Conservation (phyloP, 2,329 filamentous ascomycete genomes). For the Ascochyta rabiei region DNA sequence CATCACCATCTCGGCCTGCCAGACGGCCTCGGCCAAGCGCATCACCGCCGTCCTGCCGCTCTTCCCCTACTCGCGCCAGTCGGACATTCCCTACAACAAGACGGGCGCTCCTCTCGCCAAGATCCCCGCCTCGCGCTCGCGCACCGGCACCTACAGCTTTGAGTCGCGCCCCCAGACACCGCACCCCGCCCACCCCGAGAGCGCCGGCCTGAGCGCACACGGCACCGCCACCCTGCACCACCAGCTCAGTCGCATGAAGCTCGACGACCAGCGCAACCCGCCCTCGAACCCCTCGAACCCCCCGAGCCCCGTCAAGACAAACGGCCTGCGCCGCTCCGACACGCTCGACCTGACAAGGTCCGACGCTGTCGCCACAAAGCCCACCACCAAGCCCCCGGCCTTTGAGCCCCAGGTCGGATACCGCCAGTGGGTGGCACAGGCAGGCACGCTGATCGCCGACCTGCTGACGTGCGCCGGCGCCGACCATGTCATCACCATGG, state of each 20-base stretch:
- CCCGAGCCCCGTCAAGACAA: slow-evolving; percentile 37
- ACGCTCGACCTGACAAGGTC: slow-evolving; percentile 42
- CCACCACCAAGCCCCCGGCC: slow-evolving; percentile 58
- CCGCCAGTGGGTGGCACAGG: slow-evolving; percentile 98
- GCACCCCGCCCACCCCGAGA: slow-evolving; percentile 71
- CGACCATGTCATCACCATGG: slow-evolving; percentile 97
- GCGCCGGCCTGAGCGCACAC: slow-evolving; percentile 64
- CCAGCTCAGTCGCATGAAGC: slow-evolving; percentile 71
- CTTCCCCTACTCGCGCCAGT: slow-evolving; percentile 96
- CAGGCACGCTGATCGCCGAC: slow-evolving; percentile 92
- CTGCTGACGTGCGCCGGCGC: slow-evolving; percentile 93
- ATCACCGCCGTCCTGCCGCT: slow-evolving; percentile 94
- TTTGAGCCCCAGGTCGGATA: slow-evolving; percentile 90
- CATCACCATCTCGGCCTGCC: slow-evolving; percentile 98
- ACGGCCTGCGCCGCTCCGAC: slow-evolving; percentile 39
- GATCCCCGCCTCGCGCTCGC: slow-evolving; percentile 51
- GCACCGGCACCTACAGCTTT: slow-evolving; percentile 73
- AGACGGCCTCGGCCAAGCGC: slow-evolving; percentile 86
- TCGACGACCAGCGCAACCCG: slow-evolving; percentile 59
- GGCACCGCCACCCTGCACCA: slow-evolving; percentile 71
- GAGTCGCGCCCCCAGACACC: slow-evolving; percentile 91
- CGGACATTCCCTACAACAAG: slow-evolving; percentile 97
- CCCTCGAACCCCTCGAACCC: slow-evolving; percentile 34
- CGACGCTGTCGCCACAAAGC: slow-evolving; percentile 27
- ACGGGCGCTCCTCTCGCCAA: slow-evolving; percentile 84